Evolutionary conservation across 2,329 filamentous ascomycete genomes (phyloP).

Genomic region (Cercospora zeina): DNA sequence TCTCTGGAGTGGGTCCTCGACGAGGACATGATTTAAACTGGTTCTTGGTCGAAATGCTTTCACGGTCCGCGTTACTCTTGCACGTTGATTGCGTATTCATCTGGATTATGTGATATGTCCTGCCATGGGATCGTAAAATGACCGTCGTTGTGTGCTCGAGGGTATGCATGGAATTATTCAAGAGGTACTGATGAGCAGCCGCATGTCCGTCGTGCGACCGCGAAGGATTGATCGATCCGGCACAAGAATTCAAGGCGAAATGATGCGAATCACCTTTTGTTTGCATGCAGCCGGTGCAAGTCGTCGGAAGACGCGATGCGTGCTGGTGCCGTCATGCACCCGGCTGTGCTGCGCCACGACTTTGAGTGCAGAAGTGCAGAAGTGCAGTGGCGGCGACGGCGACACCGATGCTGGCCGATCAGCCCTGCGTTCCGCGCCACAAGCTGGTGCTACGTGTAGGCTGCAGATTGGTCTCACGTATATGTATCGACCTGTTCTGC

Average conservation of each 20-base stretch:
- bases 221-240: neutral
- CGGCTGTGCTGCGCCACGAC: neutral
- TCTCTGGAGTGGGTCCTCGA: conserved; percentile 6
- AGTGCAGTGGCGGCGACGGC: neutral
- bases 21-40: conserved; percentile 1
- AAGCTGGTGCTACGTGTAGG: conserved; percentile 12
- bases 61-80: neutral
- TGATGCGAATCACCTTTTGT: conserved; percentile 10
- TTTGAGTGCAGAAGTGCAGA: too few relatives aligned
- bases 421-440: neutral
- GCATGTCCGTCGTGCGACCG: conserved; percentile 7
- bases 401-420: conserved; percentile 4
- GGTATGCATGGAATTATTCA: conserved; percentile 3
- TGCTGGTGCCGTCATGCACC: neutral
- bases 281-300: neutral
- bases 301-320: conserved; percentile 7
- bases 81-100: neutral
- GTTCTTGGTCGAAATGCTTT: neutral
- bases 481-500: conserved; percentile 8
- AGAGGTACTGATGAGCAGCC: neutral
- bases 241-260: neutral
- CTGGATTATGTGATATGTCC: neutral
- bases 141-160: neutral
- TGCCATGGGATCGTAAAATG: neutral
- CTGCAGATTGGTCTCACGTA: conserved; percentile 11